Base-by-base conservation (phyloP, 2,329 filamentous ascomycete species). In the Stagonosporopsis cucurbitacearum region DNA sequence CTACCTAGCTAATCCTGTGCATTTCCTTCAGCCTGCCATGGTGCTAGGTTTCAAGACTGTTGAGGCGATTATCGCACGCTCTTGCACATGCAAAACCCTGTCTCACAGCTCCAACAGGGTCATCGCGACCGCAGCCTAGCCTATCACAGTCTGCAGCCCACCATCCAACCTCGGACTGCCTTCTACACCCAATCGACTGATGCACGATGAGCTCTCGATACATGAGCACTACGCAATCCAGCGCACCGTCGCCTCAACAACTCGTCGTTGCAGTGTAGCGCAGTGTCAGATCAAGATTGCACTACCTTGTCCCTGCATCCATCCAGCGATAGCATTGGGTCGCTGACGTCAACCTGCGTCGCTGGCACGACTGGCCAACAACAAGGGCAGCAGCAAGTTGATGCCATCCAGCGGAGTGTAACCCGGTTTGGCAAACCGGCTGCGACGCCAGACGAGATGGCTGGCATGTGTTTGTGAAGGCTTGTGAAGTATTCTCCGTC, bases 311-410 rank as follows among this genome's bases (percentile, higher is more conserved):
- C 50, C 54, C 58, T 60, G 58, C 54, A 41, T 55, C 39, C 54
- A 41, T 55, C 39, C 19, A 53, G 49, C 54, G 30, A 25, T 43
- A 48, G 26, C 13, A 30, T 35, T 39, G 20, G 35, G 25, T 47
- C 22, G 47, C 54, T 63, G 62, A 65, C 60, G 62, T 65, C 62
- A 65, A 43, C 42, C 33, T 41, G 57, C 62, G 44, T 50, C 45
- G 39, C 39, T 48, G 37, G 57, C 62, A 47, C 49, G 42, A 35
- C 39, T 48, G 37, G 23, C 2, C 15, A 26, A 15, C 44, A 37
- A 44, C 45, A 48, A 36, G 50, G 42, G 33, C 36, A 35, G 41
- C 50, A 58, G 55, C 45, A 52, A 41, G 42, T 23, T 57, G 47
- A 54, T 54, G 54, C n/a, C 39, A 23, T 43, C 52, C 50, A 48